Conservation (phyloP, 208 protist species). For the Porcisia hertigi region DNA sequence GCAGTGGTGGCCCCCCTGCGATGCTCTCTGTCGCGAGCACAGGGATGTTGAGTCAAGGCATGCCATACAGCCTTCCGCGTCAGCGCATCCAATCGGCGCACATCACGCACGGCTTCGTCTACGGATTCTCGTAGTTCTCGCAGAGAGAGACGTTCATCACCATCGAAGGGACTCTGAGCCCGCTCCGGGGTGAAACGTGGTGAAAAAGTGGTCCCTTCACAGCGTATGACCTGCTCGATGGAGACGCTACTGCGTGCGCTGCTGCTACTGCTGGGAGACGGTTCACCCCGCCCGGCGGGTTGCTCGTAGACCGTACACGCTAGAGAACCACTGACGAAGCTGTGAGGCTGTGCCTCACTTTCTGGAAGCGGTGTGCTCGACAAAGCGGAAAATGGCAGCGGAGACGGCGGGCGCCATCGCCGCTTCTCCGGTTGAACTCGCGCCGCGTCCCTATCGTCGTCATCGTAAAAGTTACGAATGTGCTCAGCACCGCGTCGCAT, state of each 20-base stretch:
- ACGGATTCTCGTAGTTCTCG: conserved; percentile 37
- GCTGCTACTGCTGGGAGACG: background rate
- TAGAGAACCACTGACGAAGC: background rate
- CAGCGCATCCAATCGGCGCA: conserved; percentile 44
- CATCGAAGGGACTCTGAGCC: background rate
- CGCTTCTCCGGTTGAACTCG: background rate
- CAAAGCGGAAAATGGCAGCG: background rate
- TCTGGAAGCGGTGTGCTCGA: background rate
- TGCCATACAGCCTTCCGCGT: conserved; percentile 70
- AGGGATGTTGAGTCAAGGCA: conserved; percentile 24
- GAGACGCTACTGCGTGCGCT: conserved; percentile 11
- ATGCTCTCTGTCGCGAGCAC: background rate
- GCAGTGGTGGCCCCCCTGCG: background rate
- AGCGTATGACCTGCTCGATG: conserved; percentile 25
- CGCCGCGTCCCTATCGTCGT: conserved; percentile 7
- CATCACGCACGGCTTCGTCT: conserved; percentile 36
- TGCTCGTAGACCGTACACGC: background rate
- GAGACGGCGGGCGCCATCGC: background rate
- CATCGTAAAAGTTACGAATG: conserved; percentile 27
- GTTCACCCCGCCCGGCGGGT: background rate
- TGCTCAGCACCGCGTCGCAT: conserved; percentile 15
- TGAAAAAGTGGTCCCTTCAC: background rate
- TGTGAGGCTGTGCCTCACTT: background rate
- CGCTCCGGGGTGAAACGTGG: background rate
- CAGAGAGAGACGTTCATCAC: conserved; percentile 14